These are phyloP conservation scores for Turnera subulata DNA, from an alignment of 345 rosid species.

Conservation along the genomic window DNA sequence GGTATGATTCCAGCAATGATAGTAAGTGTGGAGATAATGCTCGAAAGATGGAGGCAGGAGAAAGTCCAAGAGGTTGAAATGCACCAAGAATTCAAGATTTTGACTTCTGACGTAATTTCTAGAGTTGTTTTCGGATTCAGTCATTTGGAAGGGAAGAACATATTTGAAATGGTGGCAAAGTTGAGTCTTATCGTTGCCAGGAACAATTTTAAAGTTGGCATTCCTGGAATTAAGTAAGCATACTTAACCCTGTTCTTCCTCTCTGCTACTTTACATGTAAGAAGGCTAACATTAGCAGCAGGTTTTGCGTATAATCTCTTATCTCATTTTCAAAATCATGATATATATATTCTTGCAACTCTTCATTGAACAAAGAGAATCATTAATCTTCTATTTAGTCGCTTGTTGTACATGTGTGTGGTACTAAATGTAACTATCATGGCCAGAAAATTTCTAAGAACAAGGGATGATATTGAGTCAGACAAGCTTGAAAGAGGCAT, in stretches of 20 bases:
- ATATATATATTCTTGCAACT: too few species aligned
- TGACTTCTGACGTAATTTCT: slow-evolving; percentile 5
- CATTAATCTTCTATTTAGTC: too few species aligned
- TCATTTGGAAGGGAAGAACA: slow-evolving; percentile 5
- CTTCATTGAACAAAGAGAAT: too few species aligned
- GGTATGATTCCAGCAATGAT: too few species aligned
- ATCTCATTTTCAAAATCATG: too few species aligned
- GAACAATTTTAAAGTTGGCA: slow-evolving; percentile 8
- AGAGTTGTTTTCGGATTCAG: slow-evolving; percentile 18
- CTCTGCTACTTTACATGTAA: too few species aligned
- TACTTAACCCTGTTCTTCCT: background rate
- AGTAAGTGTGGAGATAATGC: slow-evolving; percentile 11
- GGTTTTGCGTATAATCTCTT: too few species aligned
- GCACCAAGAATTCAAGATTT: slow-evolving; percentile 9
- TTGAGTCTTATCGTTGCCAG: background rate
- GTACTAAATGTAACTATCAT: too few species aligned
- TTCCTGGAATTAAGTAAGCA: slow-evolving; percentile 12
- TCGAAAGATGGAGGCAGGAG: slow-evolving; percentile 9
- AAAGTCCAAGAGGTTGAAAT: slow-evolving; percentile 10
- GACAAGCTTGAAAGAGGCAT: slow-evolving; percentile 18
- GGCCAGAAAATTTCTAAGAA: slow-evolving; percentile 7
- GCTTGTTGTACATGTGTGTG: too few species aligned
- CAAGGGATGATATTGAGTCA: slow-evolving; percentile 9
- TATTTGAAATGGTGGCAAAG: slow-evolving; percentile 9
- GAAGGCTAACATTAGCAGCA: too few species aligned